These are phyloP conservation scores for Calophaca sinica DNA, from an alignment of 306 rosid species.

Conservation along the genomic window DNA sequence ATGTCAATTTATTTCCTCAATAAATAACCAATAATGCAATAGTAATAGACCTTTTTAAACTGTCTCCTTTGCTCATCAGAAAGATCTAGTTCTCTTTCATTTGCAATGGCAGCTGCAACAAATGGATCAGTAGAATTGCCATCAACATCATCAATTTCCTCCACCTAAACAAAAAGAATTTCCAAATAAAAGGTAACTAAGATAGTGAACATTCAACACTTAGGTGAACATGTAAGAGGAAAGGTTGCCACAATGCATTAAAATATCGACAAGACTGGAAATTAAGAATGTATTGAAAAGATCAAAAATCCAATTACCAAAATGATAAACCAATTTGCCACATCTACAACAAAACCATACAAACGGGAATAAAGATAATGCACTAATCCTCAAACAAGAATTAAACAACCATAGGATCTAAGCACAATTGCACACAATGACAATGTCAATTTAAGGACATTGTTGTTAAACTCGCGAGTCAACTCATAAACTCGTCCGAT, in stretches of 20 bases:
- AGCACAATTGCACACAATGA: not conserved
- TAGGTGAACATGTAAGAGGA: not conserved
- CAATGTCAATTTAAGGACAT: not conserved
- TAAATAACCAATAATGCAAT: conserved; percentile 29
- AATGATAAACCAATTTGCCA: not conserved
- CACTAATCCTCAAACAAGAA: conserved; percentile 29
- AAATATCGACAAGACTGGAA: conserved; percentile 3
- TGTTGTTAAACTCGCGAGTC: no score
- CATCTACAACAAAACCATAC: conserved; percentile 19
- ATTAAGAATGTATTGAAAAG: conserved; percentile 17
- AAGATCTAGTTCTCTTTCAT: conserved; percentile 82
- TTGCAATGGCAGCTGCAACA: conserved; percentile 92
- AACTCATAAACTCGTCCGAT: no score
- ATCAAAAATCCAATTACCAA: conserved; percentile 20
- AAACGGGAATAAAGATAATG: conserved; percentile 19
- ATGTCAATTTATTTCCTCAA: conserved; percentile 22
- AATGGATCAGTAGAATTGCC: conserved; percentile 80
- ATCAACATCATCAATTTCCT: conserved; percentile 95
- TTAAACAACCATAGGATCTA: not conserved
- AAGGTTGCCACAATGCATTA: conserved; percentile 25
- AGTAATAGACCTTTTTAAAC: conserved; percentile 74
- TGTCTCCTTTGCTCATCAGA: conserved; percentile 81
- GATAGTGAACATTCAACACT: conserved; percentile 29
- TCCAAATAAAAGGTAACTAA: conserved; percentile 17
- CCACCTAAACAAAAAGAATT: conserved; percentile 66